Evolutionary conservation across 352 stramenopile species (phyloP), one percentile per base, ranked within the genome.

Genomic region (Nothophytophthora sp.): DNA sequence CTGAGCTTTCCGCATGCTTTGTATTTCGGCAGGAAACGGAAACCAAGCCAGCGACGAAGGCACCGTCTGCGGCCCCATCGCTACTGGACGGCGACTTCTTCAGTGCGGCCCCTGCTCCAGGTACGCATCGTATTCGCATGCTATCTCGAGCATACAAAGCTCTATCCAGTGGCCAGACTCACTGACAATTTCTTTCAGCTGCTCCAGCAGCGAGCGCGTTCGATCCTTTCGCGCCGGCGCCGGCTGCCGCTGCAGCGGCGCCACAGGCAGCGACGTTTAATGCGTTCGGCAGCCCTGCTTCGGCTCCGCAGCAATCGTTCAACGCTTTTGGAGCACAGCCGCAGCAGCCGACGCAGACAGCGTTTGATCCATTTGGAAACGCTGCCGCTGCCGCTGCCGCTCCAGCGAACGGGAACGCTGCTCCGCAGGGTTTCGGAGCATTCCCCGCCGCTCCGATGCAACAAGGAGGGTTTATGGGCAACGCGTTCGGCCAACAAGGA

Each of bases 71-170:
- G 13, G 70, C 73, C 12, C 81, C 84, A 7, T 92, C 81, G 5
- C 72, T 94, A 3, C 53, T 94, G 24, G 84, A 92, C 36, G 75
- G 76, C 30, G 81, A 91, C 50, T 92, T 94, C 50, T 94, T 94
- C 34, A 67, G 62, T 6, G 55, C 75, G 35, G 41, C 73, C 38
- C 52, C 75, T 8, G 55, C 51, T 24, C 58, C 43, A 66, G 70
- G 63, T 80, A 56, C 35, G 51, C 27, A 39, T n/a, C n/a, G n/a
- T n/a, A n/a, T n/a, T n/a, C n/a, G n/a, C n/a, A 41, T n/a, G 24
- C 29, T 58, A 40, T 42, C n/a, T 42, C 35, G 32, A 34, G 35
- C 15, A 50, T 22, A 23, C 20, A 18, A 19, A 19, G 20, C n/a
- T 18, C 32, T 7, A 36, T 18, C 2, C 28, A 24, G 23, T 23